phyloP scores from a whole-genome alignment of 1,139 yeast genomes.

The Blastobotrys buckinghamii region DNA sequence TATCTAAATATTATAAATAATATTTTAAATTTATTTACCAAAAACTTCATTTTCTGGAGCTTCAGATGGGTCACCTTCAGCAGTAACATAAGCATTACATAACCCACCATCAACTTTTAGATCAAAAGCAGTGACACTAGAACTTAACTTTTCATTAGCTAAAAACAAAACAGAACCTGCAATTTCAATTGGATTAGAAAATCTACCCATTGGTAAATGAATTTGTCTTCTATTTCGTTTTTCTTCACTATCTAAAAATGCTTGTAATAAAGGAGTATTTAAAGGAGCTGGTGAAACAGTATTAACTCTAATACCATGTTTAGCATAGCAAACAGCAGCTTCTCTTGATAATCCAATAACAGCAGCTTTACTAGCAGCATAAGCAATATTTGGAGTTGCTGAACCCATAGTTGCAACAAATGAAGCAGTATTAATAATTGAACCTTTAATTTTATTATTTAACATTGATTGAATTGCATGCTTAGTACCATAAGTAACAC shows the following conservation, averaged over 20 bases:
- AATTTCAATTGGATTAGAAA: slow-evolving; percentile 61
- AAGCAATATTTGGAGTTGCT: slow-evolving; percentile 35
- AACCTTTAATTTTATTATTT: slow-evolving; percentile 41
- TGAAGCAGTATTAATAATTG: slow-evolving; percentile 58
- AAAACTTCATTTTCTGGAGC: slow-evolving; percentile 30
- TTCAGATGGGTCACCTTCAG: slow-evolving; percentile 21
- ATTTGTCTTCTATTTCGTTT: slow-evolving; percentile 41
- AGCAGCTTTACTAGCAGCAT: slow-evolving; percentile 39
- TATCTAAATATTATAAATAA: too few relatives aligned
- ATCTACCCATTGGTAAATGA: slow-evolving; percentile 48
- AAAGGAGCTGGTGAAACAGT: slow-evolving; percentile 64
- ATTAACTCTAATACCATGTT: slow-evolving; percentile 60
- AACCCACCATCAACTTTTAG: slow-evolving; percentile 80
- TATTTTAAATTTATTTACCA: slow-evolving; percentile 21
- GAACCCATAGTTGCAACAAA: slow-evolving; percentile 51
- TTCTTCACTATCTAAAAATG: slow-evolving; percentile 36
- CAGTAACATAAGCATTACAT: slow-evolving; percentile 32
- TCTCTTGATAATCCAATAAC: slow-evolving; percentile 47
- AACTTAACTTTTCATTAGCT: slow-evolving; percentile 63
- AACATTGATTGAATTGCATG: slow-evolving; percentile 47
- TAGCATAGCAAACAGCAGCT: slow-evolving; percentile 65
- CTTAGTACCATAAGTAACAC: slow-evolving; percentile 55
- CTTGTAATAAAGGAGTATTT: slow-evolving; percentile 54
- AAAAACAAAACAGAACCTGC: slow-evolving; percentile 78
- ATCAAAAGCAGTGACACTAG: slow-evolving; percentile 80